Evolutionary conservation across 2,329 filamentous ascomycete species (phyloP).

Genomic region (Aurifilum marmelostoma): DNA sequence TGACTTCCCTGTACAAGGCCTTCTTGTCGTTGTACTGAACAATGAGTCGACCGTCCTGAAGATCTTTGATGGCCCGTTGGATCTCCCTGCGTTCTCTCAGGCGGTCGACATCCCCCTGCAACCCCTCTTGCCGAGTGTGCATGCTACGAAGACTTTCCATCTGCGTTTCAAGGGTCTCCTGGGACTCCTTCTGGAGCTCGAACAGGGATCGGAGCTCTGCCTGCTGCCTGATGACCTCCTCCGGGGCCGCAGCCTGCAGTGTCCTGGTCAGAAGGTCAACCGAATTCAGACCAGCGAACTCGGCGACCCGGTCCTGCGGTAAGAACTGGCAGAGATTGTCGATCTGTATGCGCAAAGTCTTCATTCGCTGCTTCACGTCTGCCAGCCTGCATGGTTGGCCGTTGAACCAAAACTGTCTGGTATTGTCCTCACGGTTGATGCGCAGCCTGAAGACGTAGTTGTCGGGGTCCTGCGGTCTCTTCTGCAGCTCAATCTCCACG

Average conservation of each 20-base stretch:
- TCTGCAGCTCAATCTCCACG: constrained; percentile 90
- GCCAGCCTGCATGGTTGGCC: constrained; percentile 65
- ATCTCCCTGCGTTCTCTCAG: constrained; percentile 75
- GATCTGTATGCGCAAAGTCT: constrained; percentile 83
- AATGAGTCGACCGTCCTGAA: constrained; percentile 68
- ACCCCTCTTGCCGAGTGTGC: constrained; percentile 72
- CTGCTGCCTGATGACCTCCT: constrained; percentile 81
- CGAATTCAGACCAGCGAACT: constrained; percentile 84
- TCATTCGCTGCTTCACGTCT: constrained; percentile 68
- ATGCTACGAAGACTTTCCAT: constrained; percentile 67
- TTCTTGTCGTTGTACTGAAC: constrained; percentile 65
- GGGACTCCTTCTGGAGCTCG: constrained; percentile 66
- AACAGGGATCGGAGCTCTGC: constrained; percentile 72
- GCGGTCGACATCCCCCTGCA: constrained; percentile 82
- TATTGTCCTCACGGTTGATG: constrained; percentile 83
- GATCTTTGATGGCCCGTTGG: constrained; percentile 63
- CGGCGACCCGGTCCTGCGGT: constrained; percentile 92
- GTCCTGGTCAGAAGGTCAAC: constrained; percentile 84
- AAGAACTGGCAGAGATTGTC: constrained; percentile 98
- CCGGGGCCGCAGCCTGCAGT: constrained; percentile 81
- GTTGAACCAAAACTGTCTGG: constrained; percentile 77
- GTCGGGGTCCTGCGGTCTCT: constrained; percentile 55
- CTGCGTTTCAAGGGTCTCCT: constrained; percentile 61
- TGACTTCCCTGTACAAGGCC: constrained; percentile 53
- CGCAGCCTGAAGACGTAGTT: constrained; percentile 77